phyloP scores from a whole-genome alignment of 768 basidiomycete genomes.

The Amanita muscaria region DNA sequence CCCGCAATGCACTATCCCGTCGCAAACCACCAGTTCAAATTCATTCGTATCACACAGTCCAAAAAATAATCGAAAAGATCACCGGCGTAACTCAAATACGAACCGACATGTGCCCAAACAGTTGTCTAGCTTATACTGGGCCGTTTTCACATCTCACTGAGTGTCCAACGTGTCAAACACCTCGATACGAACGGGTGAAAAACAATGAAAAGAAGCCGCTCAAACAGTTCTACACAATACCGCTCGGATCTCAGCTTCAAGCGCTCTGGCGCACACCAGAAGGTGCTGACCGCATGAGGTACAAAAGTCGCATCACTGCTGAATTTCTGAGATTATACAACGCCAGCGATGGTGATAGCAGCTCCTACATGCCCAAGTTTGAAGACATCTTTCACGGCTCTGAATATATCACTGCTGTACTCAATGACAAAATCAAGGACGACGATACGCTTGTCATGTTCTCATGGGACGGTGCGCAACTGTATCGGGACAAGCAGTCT shows the following conservation, averaged over 20 bases:
- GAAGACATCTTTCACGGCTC: slow-evolving; percentile 21
- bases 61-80: neutral
- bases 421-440: slow-evolving; percentile 12
- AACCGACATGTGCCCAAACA: slow-evolving; percentile 4
- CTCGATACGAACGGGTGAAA: neutral
- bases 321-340: neutral
- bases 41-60: neutral
- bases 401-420: slow-evolving; percentile 16
- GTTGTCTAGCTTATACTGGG: slow-evolving; percentile 1
- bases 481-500: slow-evolving; percentile 27
- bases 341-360: neutral
- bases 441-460: slow-evolving; percentile 26
- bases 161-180: neutral
- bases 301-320: neutral
- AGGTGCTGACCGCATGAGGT: no score
- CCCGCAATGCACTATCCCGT: neutral
- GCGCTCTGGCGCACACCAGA: slow-evolving; percentile 1
- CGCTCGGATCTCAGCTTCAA: neutral
- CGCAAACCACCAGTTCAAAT: neutral
- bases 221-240: neutral
- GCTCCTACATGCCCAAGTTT: slow-evolving; percentile 2
- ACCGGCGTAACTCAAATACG: neutral
- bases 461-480: slow-evolving; percentile 33
- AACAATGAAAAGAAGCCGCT: neutral
- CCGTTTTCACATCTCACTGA: neutral